phyloP scores from a whole-genome alignment of 2,329 filamentous ascomycete species.

The Neocatenulostroma microsporum region DNA sequence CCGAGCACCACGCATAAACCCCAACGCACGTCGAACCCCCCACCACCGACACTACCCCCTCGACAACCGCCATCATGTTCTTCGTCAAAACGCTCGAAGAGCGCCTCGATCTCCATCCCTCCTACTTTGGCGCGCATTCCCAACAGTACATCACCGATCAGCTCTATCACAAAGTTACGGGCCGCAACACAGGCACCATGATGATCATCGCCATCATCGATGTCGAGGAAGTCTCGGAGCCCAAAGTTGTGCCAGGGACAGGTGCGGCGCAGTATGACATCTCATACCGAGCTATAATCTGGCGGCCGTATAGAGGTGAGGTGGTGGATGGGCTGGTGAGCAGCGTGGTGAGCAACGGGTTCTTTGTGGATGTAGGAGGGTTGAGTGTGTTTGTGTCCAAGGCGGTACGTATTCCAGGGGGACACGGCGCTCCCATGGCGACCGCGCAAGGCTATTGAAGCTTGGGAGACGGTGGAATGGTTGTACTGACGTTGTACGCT shows the following conservation, averaged over 20 bases:
- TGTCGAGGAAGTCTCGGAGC: slow-evolving; percentile 84
- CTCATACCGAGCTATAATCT: slow-evolving; percentile 90
- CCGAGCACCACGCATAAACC: background rate
- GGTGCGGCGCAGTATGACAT: slow-evolving; percentile 93
- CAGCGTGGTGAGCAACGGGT: slow-evolving; percentile 83
- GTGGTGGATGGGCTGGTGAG: slow-evolving; percentile 93
- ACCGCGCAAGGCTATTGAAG: too few relatives aligned
- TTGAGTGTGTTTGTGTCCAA: slow-evolving; percentile 72
- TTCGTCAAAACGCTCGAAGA: slow-evolving; percentile 97
- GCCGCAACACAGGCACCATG: slow-evolving; percentile 88
- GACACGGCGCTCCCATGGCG: too few relatives aligned
- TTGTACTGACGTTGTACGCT: background rate
- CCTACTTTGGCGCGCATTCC: slow-evolving; percentile 92
- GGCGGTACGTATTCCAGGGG: slow-evolving; percentile 54
- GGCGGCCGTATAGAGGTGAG: slow-evolving; percentile 96
- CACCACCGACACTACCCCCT: background rate
- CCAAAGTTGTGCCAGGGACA: slow-evolving; percentile 78
- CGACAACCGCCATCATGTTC: slow-evolving; percentile 58
- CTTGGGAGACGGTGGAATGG: too few relatives aligned
- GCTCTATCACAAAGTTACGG: slow-evolving; percentile 87
- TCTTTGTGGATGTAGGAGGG: slow-evolving; percentile 78
- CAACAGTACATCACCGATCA: slow-evolving; percentile 83
- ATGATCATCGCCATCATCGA: slow-evolving; percentile 99
- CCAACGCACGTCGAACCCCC: background rate
- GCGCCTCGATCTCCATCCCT: slow-evolving; percentile 89